These are phyloP conservation scores for Trametes hirsuta DNA, from an alignment of 1,284 basidiomycete species.

Conservation along the genomic window DNA sequence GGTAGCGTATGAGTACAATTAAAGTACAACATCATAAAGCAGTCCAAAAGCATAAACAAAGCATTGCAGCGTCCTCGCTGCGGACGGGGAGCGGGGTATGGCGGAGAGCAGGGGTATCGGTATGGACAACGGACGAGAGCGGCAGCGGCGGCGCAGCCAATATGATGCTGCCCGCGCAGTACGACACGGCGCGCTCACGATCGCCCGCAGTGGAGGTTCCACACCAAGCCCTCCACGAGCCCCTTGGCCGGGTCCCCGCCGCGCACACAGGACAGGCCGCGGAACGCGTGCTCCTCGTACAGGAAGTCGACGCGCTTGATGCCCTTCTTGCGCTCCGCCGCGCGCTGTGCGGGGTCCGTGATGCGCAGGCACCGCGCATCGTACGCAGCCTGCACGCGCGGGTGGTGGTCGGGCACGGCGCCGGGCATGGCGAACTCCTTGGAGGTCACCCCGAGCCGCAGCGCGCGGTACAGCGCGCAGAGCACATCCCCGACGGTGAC, in stretches of 20 bases:
- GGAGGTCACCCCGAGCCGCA: slow-evolving; percentile 18
- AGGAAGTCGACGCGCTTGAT: slow-evolving; percentile 33
- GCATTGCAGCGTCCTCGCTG: slow-evolving; percentile 12
- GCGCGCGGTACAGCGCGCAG: slow-evolving; percentile 23
- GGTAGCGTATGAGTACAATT: slow-evolving; percentile 12
- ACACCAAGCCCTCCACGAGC: slow-evolving; percentile 27
- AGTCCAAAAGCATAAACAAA: slow-evolving; percentile 8
- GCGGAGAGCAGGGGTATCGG: neutral
- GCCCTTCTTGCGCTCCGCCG: slow-evolving; percentile 24
- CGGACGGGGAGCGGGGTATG: neutral
- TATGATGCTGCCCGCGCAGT: neutral
- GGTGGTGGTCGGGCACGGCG: slow-evolving; percentile 12
- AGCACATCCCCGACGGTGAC: slow-evolving; percentile 30
- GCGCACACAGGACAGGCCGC: slow-evolving; percentile 26
- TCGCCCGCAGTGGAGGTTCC: slow-evolving; percentile 25
- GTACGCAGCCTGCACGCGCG: slow-evolving; percentile 23
- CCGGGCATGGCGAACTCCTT: slow-evolving; percentile 16
- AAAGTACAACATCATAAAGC: slow-evolving; percentile 1
- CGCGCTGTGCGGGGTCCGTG: slow-evolving; percentile 13
- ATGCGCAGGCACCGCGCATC: slow-evolving; percentile 20
- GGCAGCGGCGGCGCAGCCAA: neutral
- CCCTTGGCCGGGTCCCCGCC: slow-evolving; percentile 25
- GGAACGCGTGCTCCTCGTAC: slow-evolving; percentile 22
- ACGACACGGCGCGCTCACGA: slow-evolving; percentile 12
- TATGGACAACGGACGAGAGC: slow-evolving; percentile 3